Evolutionary conservation across 139 green algal species (phyloP), one percentile per base, ranked within the genome.

Genomic region (Picochlorum costavermella): DNA sequence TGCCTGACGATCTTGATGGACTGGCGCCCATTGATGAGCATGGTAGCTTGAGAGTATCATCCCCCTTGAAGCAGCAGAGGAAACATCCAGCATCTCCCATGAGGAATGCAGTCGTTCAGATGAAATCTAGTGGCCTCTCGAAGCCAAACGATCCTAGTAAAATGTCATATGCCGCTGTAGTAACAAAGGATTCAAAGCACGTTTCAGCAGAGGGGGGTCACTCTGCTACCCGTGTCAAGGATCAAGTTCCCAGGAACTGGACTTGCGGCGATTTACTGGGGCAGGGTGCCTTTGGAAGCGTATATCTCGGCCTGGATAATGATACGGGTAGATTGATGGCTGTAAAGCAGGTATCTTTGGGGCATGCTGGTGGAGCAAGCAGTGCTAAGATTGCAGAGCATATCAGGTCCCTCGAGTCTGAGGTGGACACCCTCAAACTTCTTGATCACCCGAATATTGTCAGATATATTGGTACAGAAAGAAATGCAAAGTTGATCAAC

Each of bases 381-480:
- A 37, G 55, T 51, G 23, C 67, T 70, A 29, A 76, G 33, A 28
- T 45, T 26, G 60, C 53, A 45, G 74, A 63, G 2, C 84, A 96
- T 58, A 63, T 97, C 3, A 59, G 43, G 16, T 79, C 65, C 0
- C 72, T 98, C 40, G 88, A 97, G 72, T 64, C 57, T 30, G 92
- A 98, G 68, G 85, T 98, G 33, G 60, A 59, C 0, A 64, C 97
- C 58, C 81, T 97, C 46, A 78, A 82, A 33, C 61, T 67, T 11
- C 78, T 97, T 36, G 63, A 85, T 51, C 89, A 96, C 67, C 76
- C 81, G 43, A 94, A 98, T 80, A 96, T 97, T 56, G 92, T 97
- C 56, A 81, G 80, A 12, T 98, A 98, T 81, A 72, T 97, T 29
- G 90, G 92, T 61, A 95, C 85, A 4, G 82, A 92, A 66, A 76